phyloP scores from a whole-genome alignment of 129 eudicot genomes.

The Escallonia rubra region DNA sequence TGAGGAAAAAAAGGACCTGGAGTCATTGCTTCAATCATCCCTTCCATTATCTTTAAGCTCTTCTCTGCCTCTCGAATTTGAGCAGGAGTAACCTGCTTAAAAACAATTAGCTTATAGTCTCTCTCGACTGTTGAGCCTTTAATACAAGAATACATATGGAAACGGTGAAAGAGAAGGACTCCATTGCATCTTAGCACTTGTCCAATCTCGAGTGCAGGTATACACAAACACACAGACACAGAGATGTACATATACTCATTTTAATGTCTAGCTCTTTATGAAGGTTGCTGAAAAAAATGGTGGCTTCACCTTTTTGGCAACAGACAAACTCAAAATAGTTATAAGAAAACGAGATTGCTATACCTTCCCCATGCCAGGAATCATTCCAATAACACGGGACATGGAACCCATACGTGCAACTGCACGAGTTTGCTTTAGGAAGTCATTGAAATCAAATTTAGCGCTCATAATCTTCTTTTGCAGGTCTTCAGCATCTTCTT shows the following conservation, averaged over 20 bases:
- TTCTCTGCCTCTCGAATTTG: constrained; percentile 98
- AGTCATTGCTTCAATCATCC: constrained; percentile 95
- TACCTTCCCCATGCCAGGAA: constrained; percentile 99
- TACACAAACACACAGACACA: not conserved
- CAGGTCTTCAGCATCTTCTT: constrained; percentile 94
- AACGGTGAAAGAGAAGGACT: not conserved
- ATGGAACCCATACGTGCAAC: constrained; percentile 95
- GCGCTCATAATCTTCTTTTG: constrained; percentile 94
- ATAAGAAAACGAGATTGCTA: not conserved
- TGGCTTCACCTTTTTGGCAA: not conserved
- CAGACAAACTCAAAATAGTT: not conserved
- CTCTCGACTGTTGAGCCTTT: not conserved
- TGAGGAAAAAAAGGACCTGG: constrained; percentile 45
- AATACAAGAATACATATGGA: not conserved
- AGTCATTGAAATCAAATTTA: constrained; percentile 91
- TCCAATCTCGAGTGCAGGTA: not conserved
- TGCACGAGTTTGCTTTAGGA: constrained; percentile 89
- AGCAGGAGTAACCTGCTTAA: constrained; percentile 75
- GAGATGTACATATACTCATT: not conserved
- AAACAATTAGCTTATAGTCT: not conserved
- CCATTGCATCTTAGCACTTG: constrained; percentile 1
- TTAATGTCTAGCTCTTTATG: no score
- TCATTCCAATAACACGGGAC: constrained; percentile 98
- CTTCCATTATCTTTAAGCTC: constrained; percentile 77
- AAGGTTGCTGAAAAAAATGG: not conserved